Base-by-base conservation (phyloP, 2,329 filamentous ascomycete species). In the Ambrosiella beaveri region DNA sequence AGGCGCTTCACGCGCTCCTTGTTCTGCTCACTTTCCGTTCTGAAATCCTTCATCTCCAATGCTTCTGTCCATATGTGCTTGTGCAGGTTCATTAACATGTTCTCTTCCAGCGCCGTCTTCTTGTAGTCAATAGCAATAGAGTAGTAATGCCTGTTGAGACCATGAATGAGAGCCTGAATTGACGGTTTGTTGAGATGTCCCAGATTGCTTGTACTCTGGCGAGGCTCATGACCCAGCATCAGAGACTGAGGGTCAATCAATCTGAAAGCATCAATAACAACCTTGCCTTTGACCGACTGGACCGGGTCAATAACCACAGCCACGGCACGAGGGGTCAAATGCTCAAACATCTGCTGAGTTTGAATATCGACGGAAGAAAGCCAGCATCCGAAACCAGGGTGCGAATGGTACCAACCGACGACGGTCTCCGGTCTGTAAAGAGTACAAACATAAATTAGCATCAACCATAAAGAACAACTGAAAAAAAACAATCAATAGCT, bases 51-150 rank as follows among this genome's bases (percentile, higher is more conserved):
- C 89, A 98, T 97, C 69, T 95, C 82, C 63, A 98, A 72, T 4
- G 91, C 93, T 71, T 98, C 93, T 0, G 94, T 98, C 93, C 93
- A 98, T 50, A 96, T 90, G 65, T 97, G 93, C 78, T 98, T 98
- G 79, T 98, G 93, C 64, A 98, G 75, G 70, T 98, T 98, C 94
- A 98, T 98, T 66, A 98, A 73, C 93, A 98, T 98, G 72, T 95
- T 97, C 77, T 98, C 94, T 71, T 98, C 93, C 55, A 98, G 76
- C 0, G 88, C 91, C 0, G 91, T 95, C 77, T 98, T 98, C 68
- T 91, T 80, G 73, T 98, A 98, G 73, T 96, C 90, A 74, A 98
- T 97, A 61, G 82, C 91, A 68, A 98, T 98, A 65, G 88, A 95
- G 78, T 98, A 98, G 78, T 98, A 98, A 75, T 98, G 93, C 67